These are phyloP conservation scores for Cyclocybe aegerita DNA, from an alignment of 768 basidiomycete genomes.

Conservation along the genomic window DNA sequence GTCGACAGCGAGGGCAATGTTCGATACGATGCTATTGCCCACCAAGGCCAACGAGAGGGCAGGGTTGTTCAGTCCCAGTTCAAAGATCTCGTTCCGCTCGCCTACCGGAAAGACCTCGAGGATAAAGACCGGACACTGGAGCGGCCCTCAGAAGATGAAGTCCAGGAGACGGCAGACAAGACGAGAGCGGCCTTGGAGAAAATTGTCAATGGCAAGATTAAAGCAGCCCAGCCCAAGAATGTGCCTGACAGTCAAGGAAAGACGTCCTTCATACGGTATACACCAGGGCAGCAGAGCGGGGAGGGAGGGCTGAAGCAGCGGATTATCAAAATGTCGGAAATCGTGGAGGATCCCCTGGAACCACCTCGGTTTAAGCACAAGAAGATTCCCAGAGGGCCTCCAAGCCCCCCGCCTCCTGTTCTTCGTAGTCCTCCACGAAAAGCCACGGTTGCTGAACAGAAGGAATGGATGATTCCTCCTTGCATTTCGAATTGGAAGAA, in stretches of 20 bases:
- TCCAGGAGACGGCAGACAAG: conserved; percentile 87
- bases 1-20: conserved; percentile 97
- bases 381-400: conserved; percentile 96
- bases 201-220: conserved; percentile 93
- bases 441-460: conserved; percentile 95
- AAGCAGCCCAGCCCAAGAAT: conserved; percentile 96
- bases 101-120: conserved; percentile 83
- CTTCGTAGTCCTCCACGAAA: conserved; percentile 94
- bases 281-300: conserved; percentile 85
- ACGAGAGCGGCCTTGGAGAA: conserved; percentile 92
- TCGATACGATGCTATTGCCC: conserved; percentile 95
- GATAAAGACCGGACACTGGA: conserved; percentile 80
- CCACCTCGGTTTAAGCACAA: conserved; percentile 98
- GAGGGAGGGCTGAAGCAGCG: conserved; percentile 78
- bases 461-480: conserved; percentile 99
- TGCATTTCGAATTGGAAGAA: conserved; percentile 99
- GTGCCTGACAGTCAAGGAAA: conserved; percentile 84
- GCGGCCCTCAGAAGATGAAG: conserved; percentile 90
- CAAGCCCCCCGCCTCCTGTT: conserved; percentile 94
- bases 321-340: conserved; percentile 99
- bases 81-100: conserved; percentile 94
- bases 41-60: conserved; percentile 87
- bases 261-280: conserved; percentile 92
- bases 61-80: conserved; percentile 93
- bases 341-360: conserved; percentile 96